phyloP scores from a whole-genome alignment of 495 filamentous ascomycete genomes.

The Talaromyces ruber region DNA sequence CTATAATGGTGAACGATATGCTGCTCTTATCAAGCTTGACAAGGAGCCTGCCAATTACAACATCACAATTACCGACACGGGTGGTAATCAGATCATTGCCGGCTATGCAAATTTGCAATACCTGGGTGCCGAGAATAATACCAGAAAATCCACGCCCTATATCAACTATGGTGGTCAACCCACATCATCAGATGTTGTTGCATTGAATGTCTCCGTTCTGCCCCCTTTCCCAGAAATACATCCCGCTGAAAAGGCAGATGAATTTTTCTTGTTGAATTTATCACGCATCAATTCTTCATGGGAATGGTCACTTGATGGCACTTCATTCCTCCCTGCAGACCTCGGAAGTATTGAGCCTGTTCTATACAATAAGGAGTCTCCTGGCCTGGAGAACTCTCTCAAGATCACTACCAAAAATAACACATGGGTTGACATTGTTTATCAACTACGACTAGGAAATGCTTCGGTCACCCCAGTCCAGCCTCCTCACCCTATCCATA shows the following conservation, averaged over 20 bases:
- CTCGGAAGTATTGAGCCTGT: conserved; percentile 34
- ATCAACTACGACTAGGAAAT: conserved; percentile 21
- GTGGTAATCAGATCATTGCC: conserved; percentile 24
- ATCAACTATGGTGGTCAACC: conserved; percentile 29
- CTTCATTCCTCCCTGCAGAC: conserved; percentile 16
- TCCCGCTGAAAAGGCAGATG: conserved; percentile 30
- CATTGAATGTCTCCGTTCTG: conserved; percentile 27
- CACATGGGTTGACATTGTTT: conserved; percentile 52
- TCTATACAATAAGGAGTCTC: conserved; percentile 33
- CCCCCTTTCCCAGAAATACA: conserved; percentile 32
- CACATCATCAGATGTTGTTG: conserved; percentile 23
- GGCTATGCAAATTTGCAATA: conserved; percentile 27
- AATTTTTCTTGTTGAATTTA: conserved; percentile 26
- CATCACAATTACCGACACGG: conserved; percentile 21
- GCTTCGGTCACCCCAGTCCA: conserved; percentile 15
- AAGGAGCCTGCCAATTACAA: conserved; percentile 22
- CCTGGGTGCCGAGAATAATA: conserved; percentile 12
- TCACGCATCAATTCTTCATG: conserved; percentile 31
- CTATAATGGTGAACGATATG: conserved; percentile 28
- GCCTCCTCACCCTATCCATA: conserved; percentile 51
- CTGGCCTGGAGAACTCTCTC: conserved; percentile 22
- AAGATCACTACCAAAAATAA: conserved; percentile 43
- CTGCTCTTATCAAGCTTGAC: conserved; percentile 28
- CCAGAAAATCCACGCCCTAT: conserved; percentile 20
- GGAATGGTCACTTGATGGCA: conserved; percentile 38